phyloP scores from a whole-genome alignment of 192 early-diverging fungal species.

The Backusella parvicylindrica region DNA sequence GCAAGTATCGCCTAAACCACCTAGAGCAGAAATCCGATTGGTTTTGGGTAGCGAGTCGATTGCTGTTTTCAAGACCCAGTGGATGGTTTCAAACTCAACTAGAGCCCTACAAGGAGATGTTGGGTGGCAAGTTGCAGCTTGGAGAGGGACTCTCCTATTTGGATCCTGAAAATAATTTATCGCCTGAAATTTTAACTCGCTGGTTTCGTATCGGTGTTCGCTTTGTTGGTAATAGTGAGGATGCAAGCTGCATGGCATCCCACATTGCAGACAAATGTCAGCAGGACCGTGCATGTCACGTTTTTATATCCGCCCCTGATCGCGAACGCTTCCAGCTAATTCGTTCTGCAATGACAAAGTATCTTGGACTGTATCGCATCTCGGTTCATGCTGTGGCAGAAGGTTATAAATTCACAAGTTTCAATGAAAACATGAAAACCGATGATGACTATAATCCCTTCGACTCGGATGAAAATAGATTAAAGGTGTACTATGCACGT shows the following conservation, averaged over 20 bases:
- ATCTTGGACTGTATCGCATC: neutral
- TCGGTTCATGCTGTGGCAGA: constrained; percentile 17
- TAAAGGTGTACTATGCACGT: constrained; percentile 22
- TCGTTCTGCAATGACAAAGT: neutral
- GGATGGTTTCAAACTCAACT: constrained; percentile 23
- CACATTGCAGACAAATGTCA: neutral
- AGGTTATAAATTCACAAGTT: neutral
- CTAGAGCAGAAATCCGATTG: constrained; percentile 18
- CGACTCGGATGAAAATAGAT: neutral
- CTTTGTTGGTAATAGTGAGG: neutral
- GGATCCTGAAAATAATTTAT: constrained; percentile 12
- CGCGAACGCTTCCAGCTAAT: neutral
- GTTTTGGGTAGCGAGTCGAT: constrained; percentile 25
- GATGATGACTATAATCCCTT: neutral
- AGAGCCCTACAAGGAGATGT: constrained; percentile 2
- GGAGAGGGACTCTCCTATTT: constrained; percentile 9
- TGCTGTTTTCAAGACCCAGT: constrained; percentile 23
- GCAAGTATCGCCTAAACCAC: constrained; percentile 11
- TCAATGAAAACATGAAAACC: neutral
- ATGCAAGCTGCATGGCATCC: neutral
- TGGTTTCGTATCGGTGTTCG: constrained; percentile 23
- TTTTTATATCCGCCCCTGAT: constrained; percentile 10
- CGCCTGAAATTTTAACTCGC: neutral
- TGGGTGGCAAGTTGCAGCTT: constrained; percentile 15
- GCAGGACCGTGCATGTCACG: constrained; percentile 11